Evolutionary conservation across 2,329 filamentous ascomycete genomes (phyloP), one percentile per base, ranked within the genome.

Genomic region (Cercospora sp.): DNA sequence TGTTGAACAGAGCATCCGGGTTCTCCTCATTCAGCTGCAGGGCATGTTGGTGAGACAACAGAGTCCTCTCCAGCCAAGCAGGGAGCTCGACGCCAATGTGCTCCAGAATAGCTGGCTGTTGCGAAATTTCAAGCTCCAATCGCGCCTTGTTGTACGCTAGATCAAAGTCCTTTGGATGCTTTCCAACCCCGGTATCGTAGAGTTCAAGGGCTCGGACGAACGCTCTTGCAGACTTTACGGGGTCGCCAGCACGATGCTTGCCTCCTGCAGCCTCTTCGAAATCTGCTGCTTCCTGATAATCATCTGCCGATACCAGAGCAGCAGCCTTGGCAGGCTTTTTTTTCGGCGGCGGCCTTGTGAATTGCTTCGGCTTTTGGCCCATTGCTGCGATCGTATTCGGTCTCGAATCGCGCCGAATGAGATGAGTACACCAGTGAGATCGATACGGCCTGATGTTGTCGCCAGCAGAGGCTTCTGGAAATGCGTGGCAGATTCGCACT

Each of bases 131-230:
- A 75, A 91, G 88, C 77, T 91, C 86, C 34, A 92, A 83, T 70
- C 89, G 85, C 28, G 90, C 90, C 87, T 91, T 91, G 78, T 92
- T 92, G 77, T 92, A 92, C 10, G 90, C 89, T 40, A 92, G 82
- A 79, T 92, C 90, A 78, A 92, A 89, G 21, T 85, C 88, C 9
- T 77, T 75, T 1, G 89, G 88, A 75, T 87, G 88, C 68, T 82
- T 86, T 60, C 81, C 80, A 34, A 92, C 76, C 12, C 88, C 90
- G 63, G 87, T 84, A 70, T 88, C 85, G 74, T 92, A 93, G 55
- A 84, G 83, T 62, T 90, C 85, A 63, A 91, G 85, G 12, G 90
- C 90, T 69, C 89, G 83, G 71, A 88, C 83, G 75, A 87, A 88
- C 72, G 88, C 88, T 58, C 88, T 82, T 70, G 84, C 83, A 4